These are phyloP conservation scores for Psilocybe azurescens DNA, from an alignment of 768 basidiomycete species.

Conservation along the genomic window DNA sequence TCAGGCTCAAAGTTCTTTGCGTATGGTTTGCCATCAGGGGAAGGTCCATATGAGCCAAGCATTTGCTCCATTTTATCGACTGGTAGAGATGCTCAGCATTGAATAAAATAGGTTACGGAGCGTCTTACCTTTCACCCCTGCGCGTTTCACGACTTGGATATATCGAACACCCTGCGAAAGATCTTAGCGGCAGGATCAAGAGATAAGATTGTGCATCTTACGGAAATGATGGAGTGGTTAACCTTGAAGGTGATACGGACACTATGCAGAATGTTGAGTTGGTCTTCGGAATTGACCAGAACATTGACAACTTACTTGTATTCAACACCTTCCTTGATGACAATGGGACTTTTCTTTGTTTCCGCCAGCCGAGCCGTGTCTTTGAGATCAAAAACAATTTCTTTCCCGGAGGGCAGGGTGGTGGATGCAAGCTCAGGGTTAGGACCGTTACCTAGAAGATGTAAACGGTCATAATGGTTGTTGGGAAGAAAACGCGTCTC, in stretches of 20 bases:
- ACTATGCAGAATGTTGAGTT: slow-evolving; percentile 39
- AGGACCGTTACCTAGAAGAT: slow-evolving; percentile 66
- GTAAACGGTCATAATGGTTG: slow-evolving; percentile 5
- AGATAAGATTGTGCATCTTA: slow-evolving; percentile 36
- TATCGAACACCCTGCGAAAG: slow-evolving; percentile 74
- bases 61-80: slow-evolving; percentile 94
- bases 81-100: slow-evolving; percentile 34
- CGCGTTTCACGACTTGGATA: slow-evolving; percentile 86
- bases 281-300: background rate
- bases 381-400: slow-evolving; percentile 70
- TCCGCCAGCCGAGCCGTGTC: slow-evolving; percentile 50
- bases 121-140: slow-evolving; percentile 68
- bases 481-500: slow-evolving; percentile 16
- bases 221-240: slow-evolving; percentile 88
- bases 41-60: slow-evolving; percentile 92
- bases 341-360: slow-evolving; percentile 78
- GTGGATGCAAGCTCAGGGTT: slow-evolving; percentile 77
- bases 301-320: slow-evolving; percentile 69
- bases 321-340: slow-evolving; percentile 85
- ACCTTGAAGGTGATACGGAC: slow-evolving; percentile 86
- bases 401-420: slow-evolving; percentile 65
- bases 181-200: slow-evolving; percentile 15
- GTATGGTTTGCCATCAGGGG: slow-evolving; percentile 66
- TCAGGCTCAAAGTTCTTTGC: slow-evolving; percentile 79
- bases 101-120: background rate